Evolutionary conservation across 2,329 filamentous ascomycete species (phyloP), one percentile per base, ranked within the genome.

Genomic region (Canariomyces notabilis): DNA sequence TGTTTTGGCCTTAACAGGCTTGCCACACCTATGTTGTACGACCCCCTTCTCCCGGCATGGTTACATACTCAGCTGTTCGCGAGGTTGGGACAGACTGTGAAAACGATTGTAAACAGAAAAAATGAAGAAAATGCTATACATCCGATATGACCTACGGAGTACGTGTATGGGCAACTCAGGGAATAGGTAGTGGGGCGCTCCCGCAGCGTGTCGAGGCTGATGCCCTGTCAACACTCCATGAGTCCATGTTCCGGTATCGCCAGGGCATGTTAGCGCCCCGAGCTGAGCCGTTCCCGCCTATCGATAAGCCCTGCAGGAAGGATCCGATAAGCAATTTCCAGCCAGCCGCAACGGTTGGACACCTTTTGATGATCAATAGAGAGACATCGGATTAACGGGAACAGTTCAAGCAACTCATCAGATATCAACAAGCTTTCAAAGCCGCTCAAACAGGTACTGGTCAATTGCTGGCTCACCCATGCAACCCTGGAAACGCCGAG

Each of bases 251-350:
- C 37, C 34, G 38, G 22, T 48, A 37, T 36, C 37, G 36, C 51
- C 21, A 41, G 32, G 26, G 11, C 21, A 16, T 37, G 20, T 49
- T 53, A 53, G 53, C 48, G 48, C 48, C 45, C 32, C 22, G 42
- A 52, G 55, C 52, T 53, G 52, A 49, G 39, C 7, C 35, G 22
- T 37, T 37, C 37, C 35, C 22, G 20, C 45, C 34, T 50, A 48
- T 48, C 53, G 57, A 59, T 59, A 59, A 56, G 53, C 48, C 51
- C 42, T 29, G 46, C 45, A 35, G 46, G 18, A 42, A 41, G 34
- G 44, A 34, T 32, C 42, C 53, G 53, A 57, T 57, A 57, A 58
- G 53, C 53, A 57, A 57, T 56, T 58, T 58, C 55, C 52, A 53
- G 49, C 50, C 47, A 45, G 50, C 46, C 51, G 34, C 23, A 26